phyloP scores from a whole-genome alignment of 2,329 filamentous ascomycete species.

The Fusarium sambucinum region DNA sequence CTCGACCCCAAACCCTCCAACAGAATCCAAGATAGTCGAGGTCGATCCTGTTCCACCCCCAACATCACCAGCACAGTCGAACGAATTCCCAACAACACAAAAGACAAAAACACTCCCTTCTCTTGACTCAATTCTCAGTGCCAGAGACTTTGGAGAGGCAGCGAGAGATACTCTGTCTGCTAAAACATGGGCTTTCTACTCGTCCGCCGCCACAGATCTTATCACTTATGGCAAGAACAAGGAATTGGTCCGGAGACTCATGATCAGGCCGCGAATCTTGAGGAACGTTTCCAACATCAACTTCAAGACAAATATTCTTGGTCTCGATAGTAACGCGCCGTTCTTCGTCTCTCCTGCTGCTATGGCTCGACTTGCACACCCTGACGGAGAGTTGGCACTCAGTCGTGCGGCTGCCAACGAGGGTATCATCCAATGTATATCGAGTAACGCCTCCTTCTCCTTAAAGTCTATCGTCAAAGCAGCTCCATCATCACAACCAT shows the following conservation, averaged over 20 bases:
- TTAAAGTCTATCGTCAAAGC: conserved; percentile 43
- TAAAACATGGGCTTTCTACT: conserved; percentile 77
- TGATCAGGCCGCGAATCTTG: conserved; percentile 69
- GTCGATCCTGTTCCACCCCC: conserved; percentile 4
- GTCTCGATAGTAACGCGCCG: conserved; percentile 62
- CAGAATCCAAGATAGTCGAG: background rate
- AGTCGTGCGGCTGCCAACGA: conserved; percentile 43
- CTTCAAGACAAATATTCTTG: conserved; percentile 67
- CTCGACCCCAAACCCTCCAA: background rate
- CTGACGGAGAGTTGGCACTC: conserved; percentile 66
- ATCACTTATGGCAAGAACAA: conserved; percentile 69
- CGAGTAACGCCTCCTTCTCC: conserved; percentile 45
- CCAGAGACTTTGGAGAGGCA: conserved; percentile 67
- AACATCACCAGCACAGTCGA: background rate
- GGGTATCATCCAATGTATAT: conserved; percentile 46
- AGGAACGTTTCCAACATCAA: conserved; percentile 66
- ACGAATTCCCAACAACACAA: background rate
- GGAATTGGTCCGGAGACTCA: conserved; percentile 65
- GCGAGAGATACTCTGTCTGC: conserved; percentile 66
- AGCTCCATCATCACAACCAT: conserved; percentile 32
- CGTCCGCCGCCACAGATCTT: conserved; percentile 72
- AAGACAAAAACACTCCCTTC: background rate
- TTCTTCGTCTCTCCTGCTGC: conserved; percentile 74
- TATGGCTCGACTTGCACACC: conserved; percentile 72
- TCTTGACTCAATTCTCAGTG: conserved; percentile 9